Base-by-base conservation (phyloP, 352 stramenopile species). In the Thalassiosira livingstoniorum region DNA sequence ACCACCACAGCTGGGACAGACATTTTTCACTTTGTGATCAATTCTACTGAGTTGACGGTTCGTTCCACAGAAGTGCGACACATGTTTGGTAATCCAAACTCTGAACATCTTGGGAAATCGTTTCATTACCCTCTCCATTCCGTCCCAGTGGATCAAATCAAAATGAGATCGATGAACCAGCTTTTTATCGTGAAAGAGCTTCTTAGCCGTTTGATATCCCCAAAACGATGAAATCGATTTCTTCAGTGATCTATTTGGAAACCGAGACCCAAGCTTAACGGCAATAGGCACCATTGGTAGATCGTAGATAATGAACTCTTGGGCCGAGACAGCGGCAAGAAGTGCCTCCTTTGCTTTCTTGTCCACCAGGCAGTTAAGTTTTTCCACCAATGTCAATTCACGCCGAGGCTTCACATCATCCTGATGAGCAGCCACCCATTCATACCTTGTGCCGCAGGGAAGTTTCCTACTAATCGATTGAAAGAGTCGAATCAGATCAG, bases 401-500 rank as follows among this genome's bases (percentile, higher is more conserved):
- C n/a, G 21, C 23, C 10, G 64, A 11, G 2, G 29, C 21, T 35
- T 75, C 2, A 58, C 51, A 0, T 87, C 51, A 42, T 80, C 72
- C n/a, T 53, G 37, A 63, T 87, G 80, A 18, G 45, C 53, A 5
- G 63, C 37, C 0, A 86, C 79, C 31, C 75, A 70, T 61, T 76
- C 21, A 25, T 64, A 82, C 2, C 34, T 10, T 10, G 54, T 23
- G 0, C 53, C 1, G n/a, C 76, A 45, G 0, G 25, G 43, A 35
- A 66, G 34, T 2, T 27, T 2, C 0, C 15, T 13, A 10, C 78
- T n/a, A 0, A 60, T 42, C 27, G 35, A 21, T 29, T 80, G 74
- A 15, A 82, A 42, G 47, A 39, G 60, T 23, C 47, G 43, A 15
- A 86, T 68, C 7, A 86, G 5, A 71, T 86, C 79, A n/a, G 65